These are phyloP conservation scores for Xylariaceae sp. DNA, from an alignment of 2,329 filamentous ascomycete species.

Conservation along the genomic window DNA sequence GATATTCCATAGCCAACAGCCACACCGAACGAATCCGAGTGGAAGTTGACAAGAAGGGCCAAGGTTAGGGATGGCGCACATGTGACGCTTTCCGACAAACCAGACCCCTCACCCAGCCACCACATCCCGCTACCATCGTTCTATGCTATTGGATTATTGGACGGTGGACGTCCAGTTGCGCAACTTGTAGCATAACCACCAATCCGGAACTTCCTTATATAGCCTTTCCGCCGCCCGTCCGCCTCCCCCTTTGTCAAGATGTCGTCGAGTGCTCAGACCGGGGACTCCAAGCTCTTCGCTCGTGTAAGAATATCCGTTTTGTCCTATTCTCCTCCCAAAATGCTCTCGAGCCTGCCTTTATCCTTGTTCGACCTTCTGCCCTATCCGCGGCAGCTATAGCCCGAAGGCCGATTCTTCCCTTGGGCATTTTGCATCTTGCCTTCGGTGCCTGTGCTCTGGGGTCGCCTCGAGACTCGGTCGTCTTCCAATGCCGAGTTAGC, in stretches of 20 bases:
- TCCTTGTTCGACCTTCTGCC: not conserved
- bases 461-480: too few species aligned
- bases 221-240: constrained; percentile 12
- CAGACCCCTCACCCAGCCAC: constrained; percentile 18
- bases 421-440: not conserved
- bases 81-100: constrained; percentile 19
- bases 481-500: not conserved
- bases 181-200: constrained; percentile 13
- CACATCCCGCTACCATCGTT: constrained; percentile 16
- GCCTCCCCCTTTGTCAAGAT: constrained; percentile 35
- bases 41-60: constrained; percentile 16
- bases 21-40: constrained; percentile 3
- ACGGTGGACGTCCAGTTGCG: constrained; percentile 8
- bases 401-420: not conserved
- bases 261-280: constrained; percentile 58
- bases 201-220: constrained; percentile 19
- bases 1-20: constrained; percentile 4
- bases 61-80: constrained; percentile 19
- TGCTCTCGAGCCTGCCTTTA: not conserved
- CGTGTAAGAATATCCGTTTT: constrained; percentile 57
- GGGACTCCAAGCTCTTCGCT: constrained; percentile 99
- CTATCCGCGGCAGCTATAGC: too few species aligned
- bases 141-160: constrained; percentile 24
- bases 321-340: constrained; percentile 7
- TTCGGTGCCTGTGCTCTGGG: too few species aligned